Base-by-base conservation (phyloP, 345 rosid species). In the Boechera retrofracta region DNA sequence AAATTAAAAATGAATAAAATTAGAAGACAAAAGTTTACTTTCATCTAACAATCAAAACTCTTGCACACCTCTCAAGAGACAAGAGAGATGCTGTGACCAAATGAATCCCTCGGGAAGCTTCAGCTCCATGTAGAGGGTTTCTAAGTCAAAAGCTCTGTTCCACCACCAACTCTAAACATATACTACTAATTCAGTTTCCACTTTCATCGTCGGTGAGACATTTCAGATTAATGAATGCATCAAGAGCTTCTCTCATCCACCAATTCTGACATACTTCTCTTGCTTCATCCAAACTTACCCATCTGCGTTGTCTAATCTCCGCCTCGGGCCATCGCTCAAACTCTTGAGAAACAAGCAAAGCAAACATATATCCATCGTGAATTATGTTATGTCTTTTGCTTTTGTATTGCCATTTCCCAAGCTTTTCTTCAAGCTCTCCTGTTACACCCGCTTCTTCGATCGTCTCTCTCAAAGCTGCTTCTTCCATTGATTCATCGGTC, bases 181-280 rank as follows among this genome's bases (percentile, higher is more conserved):
- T 42, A 15, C 49, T 28, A 60, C 42, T 51, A 38, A 11, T 10
- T 49, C 60, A 72, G 21, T 49, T 51, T 10, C 55, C 63, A 63
- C 55, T 41, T 54, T 31, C 42, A 8, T 44, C 39, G 8, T 59
- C 29, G 31, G 26, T 11, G 5, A 44, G 11, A 51, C 69, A 72
- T 72, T 72, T 78, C 51, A 72, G 64, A 49, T 59, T 72, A 53
- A 83, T 75, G 15, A 88, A 77, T 42, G 61, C 89, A 38, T 88
- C 88, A 13, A 88, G 81, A 56, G 91, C 91, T 69, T 86, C 87
- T 64, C 81, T 80, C 91, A 88, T 88, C 91, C 91, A 88, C 83
- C 62, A 57, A 16, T 76, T 72, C 6, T 75, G 82, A 52, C 87
- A 88, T 9, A 82, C 73, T 77, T 83, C 80, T 75, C 67, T 83